Conservation (phyloP, 139 green algal species). For the Haematococcus sp. region DNA sequence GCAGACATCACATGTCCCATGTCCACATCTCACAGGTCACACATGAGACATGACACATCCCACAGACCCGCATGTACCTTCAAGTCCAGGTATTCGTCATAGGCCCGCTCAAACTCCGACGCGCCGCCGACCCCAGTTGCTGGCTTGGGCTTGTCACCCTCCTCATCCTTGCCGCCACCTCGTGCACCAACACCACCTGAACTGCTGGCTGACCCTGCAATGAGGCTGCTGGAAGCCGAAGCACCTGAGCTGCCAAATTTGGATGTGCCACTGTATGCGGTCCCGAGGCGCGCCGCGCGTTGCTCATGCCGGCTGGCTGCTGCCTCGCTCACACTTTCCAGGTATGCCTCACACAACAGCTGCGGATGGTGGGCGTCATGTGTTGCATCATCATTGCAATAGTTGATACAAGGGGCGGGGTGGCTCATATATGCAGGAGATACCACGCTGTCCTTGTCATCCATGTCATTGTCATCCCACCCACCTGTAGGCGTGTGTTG, state of each 20-base stretch:
- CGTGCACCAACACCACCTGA: no score
- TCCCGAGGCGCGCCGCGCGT: no score
- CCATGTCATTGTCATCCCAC: no score
- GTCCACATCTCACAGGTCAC: neutral
- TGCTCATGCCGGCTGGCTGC: no score
- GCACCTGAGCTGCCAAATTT: no score
- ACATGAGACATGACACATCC: no score
- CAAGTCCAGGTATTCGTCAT: conserved; percentile 26
- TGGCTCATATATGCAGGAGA: no score
- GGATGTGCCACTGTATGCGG: no score
- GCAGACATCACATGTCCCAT: neutral
- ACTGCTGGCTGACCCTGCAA: no score
- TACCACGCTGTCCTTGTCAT: no score
- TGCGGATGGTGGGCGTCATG: neutral
- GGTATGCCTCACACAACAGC: conserved; percentile 9
- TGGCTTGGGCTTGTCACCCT: conserved; percentile 2
- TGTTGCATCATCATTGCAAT: neutral
- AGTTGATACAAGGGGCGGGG: neutral
- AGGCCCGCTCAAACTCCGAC: conserved; percentile 28
- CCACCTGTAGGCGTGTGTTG: conserved; percentile 53
- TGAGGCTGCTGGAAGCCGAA: no score
- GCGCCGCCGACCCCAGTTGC: no score
- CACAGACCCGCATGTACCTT: neutral
- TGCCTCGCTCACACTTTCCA: neutral
- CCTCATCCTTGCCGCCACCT: conserved; percentile 11